A percentile compares a stretch with the other conserved stretches of the same genome.
Evolutionary conservation across 2,329 filamentous ascomycete species (phyloP).

Genomic region (Paraphaeosphaeria sporulosa): DNA sequence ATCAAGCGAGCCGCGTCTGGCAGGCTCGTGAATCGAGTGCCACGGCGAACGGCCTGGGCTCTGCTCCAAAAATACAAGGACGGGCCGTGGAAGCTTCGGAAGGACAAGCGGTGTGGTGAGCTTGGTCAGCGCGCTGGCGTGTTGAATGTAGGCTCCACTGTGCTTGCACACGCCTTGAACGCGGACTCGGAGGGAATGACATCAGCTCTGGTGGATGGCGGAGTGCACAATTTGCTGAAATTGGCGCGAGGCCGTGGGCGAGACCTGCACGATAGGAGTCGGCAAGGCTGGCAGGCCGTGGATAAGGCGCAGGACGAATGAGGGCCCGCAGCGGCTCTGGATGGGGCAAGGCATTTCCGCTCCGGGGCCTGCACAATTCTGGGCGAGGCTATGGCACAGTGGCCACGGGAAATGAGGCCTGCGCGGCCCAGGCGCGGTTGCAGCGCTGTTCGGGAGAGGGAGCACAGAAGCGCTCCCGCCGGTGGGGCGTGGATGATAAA

Average conservation of each 20-base stretch:
- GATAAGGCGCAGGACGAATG: conserved; percentile 7
- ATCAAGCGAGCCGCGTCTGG: conserved; percentile 12
- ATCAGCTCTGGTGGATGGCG: conserved; percentile 3
- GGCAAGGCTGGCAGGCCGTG: conserved; percentile 5
- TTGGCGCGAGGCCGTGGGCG: conserved; percentile 10
- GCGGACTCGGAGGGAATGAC: conserved; percentile 5
- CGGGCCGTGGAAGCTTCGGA: neutral
- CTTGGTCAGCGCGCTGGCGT: conserved; percentile 3
- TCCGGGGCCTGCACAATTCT: conserved; percentile 31
- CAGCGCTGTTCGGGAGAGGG: conserved; percentile 26
- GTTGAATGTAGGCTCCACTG: neutral
- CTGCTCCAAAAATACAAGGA: conserved; percentile 5
- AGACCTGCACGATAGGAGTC: conserved; percentile 8
- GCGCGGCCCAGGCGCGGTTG: conserved; percentile 22
- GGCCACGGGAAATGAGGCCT: conserved; percentile 42
- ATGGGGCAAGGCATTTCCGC: conserved; percentile 23
- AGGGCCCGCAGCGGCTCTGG: neutral
- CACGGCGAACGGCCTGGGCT: neutral
- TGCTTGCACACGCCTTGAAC: neutral
- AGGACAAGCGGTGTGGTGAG: conserved; percentile 7
- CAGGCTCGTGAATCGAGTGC: neutral
- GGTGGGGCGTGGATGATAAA: conserved; percentile 13
- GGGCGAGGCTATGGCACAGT: conserved; percentile 37
- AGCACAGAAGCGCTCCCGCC: conserved; percentile 22
- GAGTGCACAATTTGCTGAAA: conserved; percentile 19